phyloP scores from a whole-genome alignment of 306 rosid genomes.

The Luffa aegyptiaca region DNA sequence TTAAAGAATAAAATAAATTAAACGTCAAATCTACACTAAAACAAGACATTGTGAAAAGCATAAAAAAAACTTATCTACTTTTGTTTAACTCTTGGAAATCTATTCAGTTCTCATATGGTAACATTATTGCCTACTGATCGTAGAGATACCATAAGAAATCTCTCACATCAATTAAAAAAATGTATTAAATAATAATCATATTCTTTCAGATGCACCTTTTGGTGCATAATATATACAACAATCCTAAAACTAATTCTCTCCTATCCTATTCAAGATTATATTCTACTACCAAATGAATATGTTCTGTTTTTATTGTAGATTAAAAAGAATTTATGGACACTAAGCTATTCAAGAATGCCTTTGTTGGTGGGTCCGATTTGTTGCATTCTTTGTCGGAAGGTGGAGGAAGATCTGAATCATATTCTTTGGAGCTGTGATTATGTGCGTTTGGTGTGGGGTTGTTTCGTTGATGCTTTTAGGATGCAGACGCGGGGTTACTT shows the following conservation, averaged over 20 bases:
- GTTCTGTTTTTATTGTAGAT: background rate
- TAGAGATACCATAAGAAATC: background rate
- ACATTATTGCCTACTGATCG: background rate
- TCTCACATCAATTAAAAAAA: background rate
- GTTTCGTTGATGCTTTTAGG: no score
- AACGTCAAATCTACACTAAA: no score
- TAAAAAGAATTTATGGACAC: background rate
- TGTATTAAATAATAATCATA: background rate
- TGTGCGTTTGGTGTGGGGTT: no score
- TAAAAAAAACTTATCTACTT: background rate
- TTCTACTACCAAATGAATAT: background rate
- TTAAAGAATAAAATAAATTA: no score
- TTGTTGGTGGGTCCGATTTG: no score
- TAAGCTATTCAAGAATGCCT: background rate
- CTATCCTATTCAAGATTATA: background rate
- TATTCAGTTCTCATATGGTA: background rate
- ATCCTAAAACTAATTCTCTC: background rate
- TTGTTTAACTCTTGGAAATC: background rate
- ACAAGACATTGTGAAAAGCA: background rate
- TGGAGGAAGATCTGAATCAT: no score
- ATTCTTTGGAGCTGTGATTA: no score
- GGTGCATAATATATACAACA: background rate
- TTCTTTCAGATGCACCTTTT: background rate
- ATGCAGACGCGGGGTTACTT: no score
- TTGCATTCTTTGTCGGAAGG: no score